Base-by-base conservation (phyloP, 352 stramenopile genomes). In the Phytophthora pseudosyringae region DNA sequence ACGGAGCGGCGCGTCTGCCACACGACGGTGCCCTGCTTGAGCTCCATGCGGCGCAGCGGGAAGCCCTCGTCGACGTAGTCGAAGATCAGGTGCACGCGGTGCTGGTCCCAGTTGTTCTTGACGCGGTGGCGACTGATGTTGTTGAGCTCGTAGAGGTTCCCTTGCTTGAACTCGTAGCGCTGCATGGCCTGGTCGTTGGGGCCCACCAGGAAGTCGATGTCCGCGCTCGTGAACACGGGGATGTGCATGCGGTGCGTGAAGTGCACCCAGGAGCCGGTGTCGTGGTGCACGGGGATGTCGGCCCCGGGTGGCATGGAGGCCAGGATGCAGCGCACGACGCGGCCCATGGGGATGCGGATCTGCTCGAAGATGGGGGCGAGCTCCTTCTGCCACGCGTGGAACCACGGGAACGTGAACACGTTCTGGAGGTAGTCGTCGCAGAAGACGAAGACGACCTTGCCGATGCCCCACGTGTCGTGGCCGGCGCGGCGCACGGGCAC, bases 61-160 rank as follows among this genome's bases (percentile, higher is more conserved):
- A 76, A 95, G 7, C 52, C 69, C 5, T 82, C 68, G 65, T 99
- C 93, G 2, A 99, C 95, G 71, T 99, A 99, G 84, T 99, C 97
- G 56, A 99, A 95, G 69, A 99, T 99, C 45, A 99, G 72, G 80
- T 99, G 97, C 21, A 99, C 94, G 32, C 97, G 92, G 71, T 94
- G 73, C 41, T 95, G 67, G 25, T 87, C 71, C 73, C 84, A 97
- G 58, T 94, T 86, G 81, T 99, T 99, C 51, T 90, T 92, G 21
- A 99, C 90, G 36, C 74, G 66, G 78, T 99, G 97, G 67, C 99
- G 98, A 65, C 94, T 96, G 59, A 98, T 96, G 77, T 99, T 99
- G 84, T 99, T 99, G 55, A 99, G 95, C 85, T 99, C 98, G 82
- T 99, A 98, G 3, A 99, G 85, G 40, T 95, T 83, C 52, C 96